Base-by-base conservation (phyloP, 2,329 filamentous ascomycete genomes). In the Diaporthe ampelina region DNA sequence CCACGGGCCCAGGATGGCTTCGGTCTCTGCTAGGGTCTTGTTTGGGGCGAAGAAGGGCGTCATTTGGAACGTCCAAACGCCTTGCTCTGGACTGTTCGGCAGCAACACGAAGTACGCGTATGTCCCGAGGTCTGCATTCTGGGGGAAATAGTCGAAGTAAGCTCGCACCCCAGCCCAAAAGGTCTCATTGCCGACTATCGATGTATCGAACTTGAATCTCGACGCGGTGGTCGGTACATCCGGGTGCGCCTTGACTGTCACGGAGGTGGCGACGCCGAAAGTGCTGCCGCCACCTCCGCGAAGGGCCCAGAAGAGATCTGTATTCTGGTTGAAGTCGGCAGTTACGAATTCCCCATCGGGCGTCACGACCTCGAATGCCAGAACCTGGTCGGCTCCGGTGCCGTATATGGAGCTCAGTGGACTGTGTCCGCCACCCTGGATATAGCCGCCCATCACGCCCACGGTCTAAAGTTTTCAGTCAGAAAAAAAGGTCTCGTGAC, bases 221-320 rank as follows among this genome's bases (percentile, higher is more conserved):
- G 70, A 65, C 8, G 26, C 70, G 4, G 70, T 61, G 21, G 48
- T 52, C 26, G 65, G 32, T 1, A 72, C 32, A 26, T 59, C 54
- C 2, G 57, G 70, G 24, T 50, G 48, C 8, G 70, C 70, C 45
- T 67, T 72, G 70, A 72, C 70, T 1, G 58, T 72, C 40, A 61
- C 70, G 7, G 70, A 72, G 3, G 70, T 72, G 57, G 58, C 57
- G 0, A 72, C 56, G 19, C 70, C 70, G 4, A 63, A 72, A 13
- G 70, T 72, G 45, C 70, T 81, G 72, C 81, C 72, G 79, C 89
- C 88, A 2, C 89, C 88, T 15, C 88, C 88, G 54, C 85, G 82
- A 5, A 90, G 80, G 3, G 89, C 90, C 85, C 88, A 92, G 81
- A 89, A 91, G 9, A 91, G 81, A 72, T 91, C 89, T 0, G 82